phyloP scores from a whole-genome alignment of 257 asterid species.

The Penstemon davidsonii region DNA sequence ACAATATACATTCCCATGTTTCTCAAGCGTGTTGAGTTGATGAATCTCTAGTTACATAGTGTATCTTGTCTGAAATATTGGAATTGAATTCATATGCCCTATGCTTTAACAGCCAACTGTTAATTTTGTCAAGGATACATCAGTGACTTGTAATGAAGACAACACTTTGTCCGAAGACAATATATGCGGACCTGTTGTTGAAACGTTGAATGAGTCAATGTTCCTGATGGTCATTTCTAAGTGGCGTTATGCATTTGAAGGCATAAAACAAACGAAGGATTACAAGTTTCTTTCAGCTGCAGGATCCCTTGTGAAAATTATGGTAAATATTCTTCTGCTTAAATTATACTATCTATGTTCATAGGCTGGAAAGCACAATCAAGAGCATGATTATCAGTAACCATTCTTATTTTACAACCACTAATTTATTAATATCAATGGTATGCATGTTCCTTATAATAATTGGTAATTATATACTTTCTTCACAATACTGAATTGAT shows the following conservation, averaged over 20 bases:
- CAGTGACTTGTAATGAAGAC: slow-evolving; percentile 35
- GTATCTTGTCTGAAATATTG: slow-evolving; percentile 19
- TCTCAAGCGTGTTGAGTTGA: slow-evolving; percentile 6
- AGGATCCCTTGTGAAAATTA: slow-evolving; percentile 80
- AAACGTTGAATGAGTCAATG: slow-evolving; percentile 84
- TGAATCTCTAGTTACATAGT: slow-evolving; percentile 21
- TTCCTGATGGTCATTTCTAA: slow-evolving; percentile 72
- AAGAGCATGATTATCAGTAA: neutral
- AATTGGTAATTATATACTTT: slow-evolving; percentile 13
- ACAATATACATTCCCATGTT: slow-evolving; percentile 1
- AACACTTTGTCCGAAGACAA: slow-evolving; percentile 60
- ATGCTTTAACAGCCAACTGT: slow-evolving; percentile 48
- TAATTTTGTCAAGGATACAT: slow-evolving; percentile 50
- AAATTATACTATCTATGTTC: slow-evolving; percentile 20
- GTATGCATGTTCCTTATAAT: neutral
- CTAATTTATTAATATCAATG: slow-evolving; percentile 9
- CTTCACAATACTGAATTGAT: slow-evolving; percentile 9
- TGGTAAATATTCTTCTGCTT: slow-evolving; percentile 57
- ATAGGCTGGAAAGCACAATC: slow-evolving; percentile 10
- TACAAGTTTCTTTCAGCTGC: slow-evolving; percentile 83
- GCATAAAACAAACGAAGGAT: slow-evolving; percentile 79
- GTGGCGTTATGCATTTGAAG: slow-evolving; percentile 84
- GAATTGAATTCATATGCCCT: slow-evolving; percentile 25
- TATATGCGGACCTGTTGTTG: slow-evolving; percentile 92
- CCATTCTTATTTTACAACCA: slow-evolving; percentile 2